These are phyloP conservation scores for Fusarium equiseti DNA, from an alignment of 2,329 filamentous ascomycete species.

Conservation along the genomic window DNA sequence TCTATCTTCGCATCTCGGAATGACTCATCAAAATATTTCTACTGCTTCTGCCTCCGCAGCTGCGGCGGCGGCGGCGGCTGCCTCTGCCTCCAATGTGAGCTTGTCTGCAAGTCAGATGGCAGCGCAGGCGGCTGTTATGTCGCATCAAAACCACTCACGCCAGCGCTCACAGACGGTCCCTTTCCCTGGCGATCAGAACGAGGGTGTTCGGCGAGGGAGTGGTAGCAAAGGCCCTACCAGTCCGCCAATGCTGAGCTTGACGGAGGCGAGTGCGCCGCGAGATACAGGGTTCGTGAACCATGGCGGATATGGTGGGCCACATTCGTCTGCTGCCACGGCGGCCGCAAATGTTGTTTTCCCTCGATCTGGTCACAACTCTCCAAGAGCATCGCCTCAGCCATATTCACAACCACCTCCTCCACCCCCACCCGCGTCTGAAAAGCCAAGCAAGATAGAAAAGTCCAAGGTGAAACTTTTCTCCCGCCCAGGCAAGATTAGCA, in stretches of 20 bases:
- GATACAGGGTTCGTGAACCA: conserved; percentile 66
- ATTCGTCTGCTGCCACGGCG: conserved; percentile 74
- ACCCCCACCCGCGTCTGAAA: conserved; percentile 61
- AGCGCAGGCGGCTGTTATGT: conserved; percentile 81
- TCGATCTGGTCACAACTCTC: conserved; percentile 68
- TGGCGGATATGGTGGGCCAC: conserved; percentile 65
- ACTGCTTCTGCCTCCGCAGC: conserved; percentile 34
- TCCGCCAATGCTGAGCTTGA: conserved; percentile 73
- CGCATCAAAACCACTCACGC: conserved; percentile 66
- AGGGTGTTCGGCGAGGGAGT: conserved; percentile 59
- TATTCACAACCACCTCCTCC: conserved; percentile 56
- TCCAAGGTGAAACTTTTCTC: conserved; percentile 87
- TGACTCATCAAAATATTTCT: conserved; percentile 53
- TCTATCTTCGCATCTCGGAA: conserved; percentile 62
- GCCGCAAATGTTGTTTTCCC: conserved; percentile 81
- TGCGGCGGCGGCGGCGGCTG: conserved; percentile 51
- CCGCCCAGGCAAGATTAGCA: conserved; percentile 79
- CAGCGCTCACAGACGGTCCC: conserved; percentile 82
- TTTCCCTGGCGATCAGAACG: conserved; percentile 61
- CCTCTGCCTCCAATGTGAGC: conserved; percentile 53
- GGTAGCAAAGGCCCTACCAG: conserved; percentile 65
- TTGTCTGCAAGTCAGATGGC: conserved; percentile 81
- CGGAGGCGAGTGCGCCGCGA: conserved; percentile 72
- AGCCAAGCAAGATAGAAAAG: conserved; percentile 73
- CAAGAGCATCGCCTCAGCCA: conserved; percentile 55